A percentile compares a stretch with the other conserved stretches of the same genome.
Conservation (phyloP, 2,329 filamentous ascomycete genomes). For the Rhynchosporium agropyri region DNA sequence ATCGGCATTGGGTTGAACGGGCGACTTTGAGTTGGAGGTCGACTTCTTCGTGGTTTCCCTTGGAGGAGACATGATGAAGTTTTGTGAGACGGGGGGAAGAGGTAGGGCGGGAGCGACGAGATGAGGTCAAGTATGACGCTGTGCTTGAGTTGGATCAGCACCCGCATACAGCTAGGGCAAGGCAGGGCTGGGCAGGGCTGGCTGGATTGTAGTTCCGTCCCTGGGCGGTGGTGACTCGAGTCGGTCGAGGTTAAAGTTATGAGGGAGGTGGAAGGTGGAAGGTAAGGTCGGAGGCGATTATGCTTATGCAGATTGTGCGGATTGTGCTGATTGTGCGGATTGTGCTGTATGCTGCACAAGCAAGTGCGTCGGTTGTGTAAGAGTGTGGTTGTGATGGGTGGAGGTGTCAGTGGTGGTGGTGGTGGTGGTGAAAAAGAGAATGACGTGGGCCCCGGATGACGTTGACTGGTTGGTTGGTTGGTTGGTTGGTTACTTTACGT, state of each 20-base stretch:
- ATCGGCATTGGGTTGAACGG: constrained; percentile 33
- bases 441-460: no score
- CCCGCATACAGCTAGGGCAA: constrained; percentile 6
- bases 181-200: no score
- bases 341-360: no score
- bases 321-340: no score
- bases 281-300: no score
- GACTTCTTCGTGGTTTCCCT: constrained; percentile 33
- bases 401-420: not conserved
- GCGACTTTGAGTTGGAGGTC: constrained; percentile 32
- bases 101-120: constrained; percentile 20
- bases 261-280: no score
- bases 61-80: constrained; percentile 37
- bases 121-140: constrained; percentile 30
- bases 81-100: constrained; percentile 19
- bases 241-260: no score
- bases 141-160: constrained; percentile 4
- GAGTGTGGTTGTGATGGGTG: not conserved
- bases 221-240: constrained; percentile 9
- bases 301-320: no score
- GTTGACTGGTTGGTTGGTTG: no score
- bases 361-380: no score
- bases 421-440: not conserved
- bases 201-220: constrained; percentile 9
- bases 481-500: no score